These are phyloP conservation scores for Fimicolochytrium jonesii DNA, from an alignment of 192 early-diverging fungal genomes.

Conservation along the genomic window DNA sequence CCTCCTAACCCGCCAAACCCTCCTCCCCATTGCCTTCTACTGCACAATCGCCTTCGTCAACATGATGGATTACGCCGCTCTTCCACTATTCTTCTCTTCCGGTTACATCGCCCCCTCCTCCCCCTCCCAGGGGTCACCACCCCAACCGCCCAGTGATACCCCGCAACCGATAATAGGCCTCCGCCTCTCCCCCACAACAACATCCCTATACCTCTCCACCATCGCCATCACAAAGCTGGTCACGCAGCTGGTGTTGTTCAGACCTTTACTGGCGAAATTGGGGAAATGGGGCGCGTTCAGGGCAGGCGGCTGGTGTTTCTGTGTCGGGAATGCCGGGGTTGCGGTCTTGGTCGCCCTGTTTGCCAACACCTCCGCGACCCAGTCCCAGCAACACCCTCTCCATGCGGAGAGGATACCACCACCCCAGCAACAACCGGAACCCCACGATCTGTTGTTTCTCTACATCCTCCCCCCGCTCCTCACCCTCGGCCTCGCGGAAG, in stretches of 20 bases:
- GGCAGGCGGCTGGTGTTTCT: conserved; percentile 20
- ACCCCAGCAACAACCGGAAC: not conserved
- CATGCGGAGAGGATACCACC: not conserved
- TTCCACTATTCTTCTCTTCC: conserved; percentile 43
- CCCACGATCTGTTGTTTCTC: not conserved
- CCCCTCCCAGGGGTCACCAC: conserved; percentile 1
- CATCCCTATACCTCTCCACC: conserved; percentile 25
- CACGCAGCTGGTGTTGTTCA: conserved; percentile 29
- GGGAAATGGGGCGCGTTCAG: conserved; percentile 14
- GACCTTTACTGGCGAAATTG: conserved; percentile 8
- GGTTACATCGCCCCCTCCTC: no score
- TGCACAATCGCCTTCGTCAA: conserved; percentile 45
- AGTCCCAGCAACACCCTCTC: no score
- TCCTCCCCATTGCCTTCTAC: conserved; percentile 33
- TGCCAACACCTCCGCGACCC: no score
- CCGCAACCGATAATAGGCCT: no score
- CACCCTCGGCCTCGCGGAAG: conserved; percentile 32
- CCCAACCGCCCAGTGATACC: no score
- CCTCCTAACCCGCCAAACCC: conserved; percentile 4
- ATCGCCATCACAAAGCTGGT: conserved; percentile 34
- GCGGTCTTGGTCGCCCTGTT: conserved; percentile 13
- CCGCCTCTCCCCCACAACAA: conserved; percentile 10
- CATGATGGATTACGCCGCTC: conserved; percentile 29
- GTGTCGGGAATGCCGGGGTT: conserved; percentile 15
- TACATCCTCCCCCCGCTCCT: conserved; percentile 13